Evolutionary conservation across 352 stramenopile genomes (phyloP), one percentile per base, ranked within the genome.

Genomic region (Pythium aquatile): DNA sequence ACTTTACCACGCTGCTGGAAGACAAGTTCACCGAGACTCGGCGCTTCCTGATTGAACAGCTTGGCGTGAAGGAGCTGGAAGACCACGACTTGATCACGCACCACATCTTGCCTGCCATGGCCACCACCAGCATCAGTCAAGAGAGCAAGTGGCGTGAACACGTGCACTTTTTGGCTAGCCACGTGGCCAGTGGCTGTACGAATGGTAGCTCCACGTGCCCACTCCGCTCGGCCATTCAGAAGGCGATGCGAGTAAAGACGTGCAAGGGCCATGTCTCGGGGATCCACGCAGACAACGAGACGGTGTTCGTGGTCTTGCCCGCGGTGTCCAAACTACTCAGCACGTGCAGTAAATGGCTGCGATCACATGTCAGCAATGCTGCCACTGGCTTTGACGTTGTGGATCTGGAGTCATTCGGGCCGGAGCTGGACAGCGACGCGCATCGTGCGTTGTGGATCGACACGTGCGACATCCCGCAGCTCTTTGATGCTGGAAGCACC

Each of bases 41-140:
- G 13, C 52, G 64, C 7, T 94, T 94, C 24, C 20, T 92, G 63
- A 58, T 79, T 30, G 72, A 76, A 2, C 67, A 88, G 8, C 68
- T 86, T 16, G 78, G 85, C 3, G 53, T 94, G 35, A 85, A 86
- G 59, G 74, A 81, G 24, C 75, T 91, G 53, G 69, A 83, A 55
- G 81, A 88, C 58, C 83, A 91, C 33, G 79, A 94, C n/a, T 57
- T 94, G 26, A 87, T 91, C 30, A 61, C 59, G 0, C 83, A 87
- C 48, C 74, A 92, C 48, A 72, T 94, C 5, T 33, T 92, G 0
- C 81, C 83, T 0, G 71, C 77, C 52, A 74, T 91, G 57, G 33
- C 66, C 20, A 10, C 17, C 33, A 53, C 20, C 26, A 24, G 14
- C 54, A 58, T 1, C 20, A 42, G 14, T 2, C 40, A 56, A 3